Evolutionary conservation across 495 filamentous ascomycete genomes (phyloP).

Genomic region (Parachaetomium inaequale): DNA sequence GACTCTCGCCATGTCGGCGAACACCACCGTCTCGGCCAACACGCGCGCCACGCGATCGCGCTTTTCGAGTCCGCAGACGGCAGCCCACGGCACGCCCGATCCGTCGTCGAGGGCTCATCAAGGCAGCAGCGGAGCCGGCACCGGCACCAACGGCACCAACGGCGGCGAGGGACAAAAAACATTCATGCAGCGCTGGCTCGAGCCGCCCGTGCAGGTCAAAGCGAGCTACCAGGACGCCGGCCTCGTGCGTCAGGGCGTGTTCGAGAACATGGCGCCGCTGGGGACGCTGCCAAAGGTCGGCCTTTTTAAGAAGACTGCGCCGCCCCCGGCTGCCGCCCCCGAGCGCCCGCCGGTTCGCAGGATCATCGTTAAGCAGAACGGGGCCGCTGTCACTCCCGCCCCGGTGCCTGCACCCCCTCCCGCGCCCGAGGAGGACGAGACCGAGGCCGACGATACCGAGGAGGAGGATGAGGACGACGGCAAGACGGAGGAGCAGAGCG

Average conservation of each 20-base stretch:
- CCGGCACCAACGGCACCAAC: constrained; percentile 23
- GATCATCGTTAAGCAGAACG: constrained; percentile 42
- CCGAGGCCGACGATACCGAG: constrained; percentile 29
- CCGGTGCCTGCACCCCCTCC: constrained; percentile 22
- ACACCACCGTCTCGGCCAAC: constrained; percentile 21
- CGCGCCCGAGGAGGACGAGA: constrained; percentile 34
- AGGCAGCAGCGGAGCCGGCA: constrained; percentile 2
- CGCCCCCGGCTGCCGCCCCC: constrained; percentile 23
- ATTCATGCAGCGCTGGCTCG: constrained; percentile 61
- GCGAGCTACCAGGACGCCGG: constrained; percentile 69
- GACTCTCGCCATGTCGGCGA: constrained; percentile 29
- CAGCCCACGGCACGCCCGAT: constrained; percentile 35
- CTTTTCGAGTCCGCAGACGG: constrained; percentile 51
- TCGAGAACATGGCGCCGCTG: constrained; percentile 67
- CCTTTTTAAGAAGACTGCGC: constrained; percentile 39
- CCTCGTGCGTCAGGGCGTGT: constrained; percentile 58
- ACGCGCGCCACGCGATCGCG: constrained; percentile 48
- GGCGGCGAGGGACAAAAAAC: constrained; percentile 26
- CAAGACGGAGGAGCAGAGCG: constrained; percentile 3
- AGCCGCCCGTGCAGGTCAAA: constrained; percentile 63
- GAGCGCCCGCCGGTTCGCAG: constrained; percentile 30
- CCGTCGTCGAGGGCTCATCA: constrained; percentile 18
- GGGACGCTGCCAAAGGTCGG: constrained; percentile 58
- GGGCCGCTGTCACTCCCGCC: constrained; percentile 12
- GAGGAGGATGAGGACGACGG: constrained; percentile 14